Percentiles rank a stretch among this genome's conserved stretches.
These are phyloP conservation scores for Botryotinia globosa DNA, from an alignment of 2,329 filamentous ascomycete species.

Conservation along the genomic window DNA sequence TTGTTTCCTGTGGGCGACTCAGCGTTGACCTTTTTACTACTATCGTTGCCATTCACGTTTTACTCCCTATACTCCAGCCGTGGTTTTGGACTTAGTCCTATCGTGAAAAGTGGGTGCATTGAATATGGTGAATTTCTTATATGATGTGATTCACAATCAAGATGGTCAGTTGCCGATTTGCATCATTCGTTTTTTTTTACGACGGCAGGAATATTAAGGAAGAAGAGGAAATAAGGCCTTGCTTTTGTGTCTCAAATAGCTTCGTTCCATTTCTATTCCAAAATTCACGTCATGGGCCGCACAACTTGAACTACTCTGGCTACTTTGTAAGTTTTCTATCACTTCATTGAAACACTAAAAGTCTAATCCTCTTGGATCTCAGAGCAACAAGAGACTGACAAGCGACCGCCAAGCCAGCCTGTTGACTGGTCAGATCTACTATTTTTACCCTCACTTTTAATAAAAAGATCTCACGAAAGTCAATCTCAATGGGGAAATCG, in stretches of 20 bases:
- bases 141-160: constrained; percentile 10
- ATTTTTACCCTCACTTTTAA: background rate
- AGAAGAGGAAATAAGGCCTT: background rate
- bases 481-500: constrained; percentile 7
- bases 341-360: background rate
- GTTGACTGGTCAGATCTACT: background rate
- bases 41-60: too few relatives aligned
- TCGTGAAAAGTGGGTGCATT: background rate
- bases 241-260: background rate
- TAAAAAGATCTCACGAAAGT: background rate
- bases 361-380: background rate
- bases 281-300: background rate
- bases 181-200: background rate
- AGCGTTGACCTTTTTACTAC: background rate
- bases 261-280: background rate
- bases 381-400: background rate
- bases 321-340: background rate
- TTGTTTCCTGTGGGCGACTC: background rate
- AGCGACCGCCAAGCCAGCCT: too few relatives aligned
- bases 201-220: background rate
- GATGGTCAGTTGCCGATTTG: background rate
- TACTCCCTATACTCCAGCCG: background rate
- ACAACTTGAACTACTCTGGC: background rate
- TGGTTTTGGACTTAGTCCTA: background rate
- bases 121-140: background rate